Evolutionary conservation across 2,329 filamentous ascomycete genomes (phyloP).

Genomic region (Diaporthe nobilis): DNA sequence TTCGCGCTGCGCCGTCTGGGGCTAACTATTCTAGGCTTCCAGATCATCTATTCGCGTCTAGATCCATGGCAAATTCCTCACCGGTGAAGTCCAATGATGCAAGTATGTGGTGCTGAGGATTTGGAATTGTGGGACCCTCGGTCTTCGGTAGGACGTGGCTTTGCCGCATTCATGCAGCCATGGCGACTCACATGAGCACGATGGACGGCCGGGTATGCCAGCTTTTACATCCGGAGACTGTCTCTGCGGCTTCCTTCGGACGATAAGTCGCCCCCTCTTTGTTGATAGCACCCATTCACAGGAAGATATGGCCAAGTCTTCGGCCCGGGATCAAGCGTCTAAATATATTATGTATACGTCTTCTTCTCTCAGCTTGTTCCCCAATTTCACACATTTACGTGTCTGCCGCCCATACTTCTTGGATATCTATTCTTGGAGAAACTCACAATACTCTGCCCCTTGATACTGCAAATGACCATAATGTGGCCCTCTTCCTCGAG

Average conservation of each 20-base stretch:
- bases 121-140: slow-evolving; percentile 27
- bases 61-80: slow-evolving; percentile 5
- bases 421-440: neutral
- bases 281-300: neutral
- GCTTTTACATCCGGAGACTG: slow-evolving; percentile 1
- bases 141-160: slow-evolving; percentile 2
- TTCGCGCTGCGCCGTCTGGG: neutral
- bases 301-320: neutral
- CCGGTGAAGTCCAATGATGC: slow-evolving; percentile 20
- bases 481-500: neutral
- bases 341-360: neutral
- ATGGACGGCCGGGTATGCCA: slow-evolving; percentile 19
- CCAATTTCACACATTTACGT: too few relatives aligned
- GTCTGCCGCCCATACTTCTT: too few relatives aligned
- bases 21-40: slow-evolving; percentile 17
- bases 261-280: neutral
- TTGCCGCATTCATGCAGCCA: slow-evolving; percentile 33
- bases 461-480: neutral
- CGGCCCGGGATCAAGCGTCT: neutral
- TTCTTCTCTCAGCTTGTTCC: neutral
- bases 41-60: slow-evolving; percentile 8
- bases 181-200: slow-evolving; percentile 30
- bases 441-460: neutral
- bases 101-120: slow-evolving; percentile 26
- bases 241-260: neutral